Conservation (phyloP, 495 filamentous ascomycete species). For the Daldinia caldariorum region DNA sequence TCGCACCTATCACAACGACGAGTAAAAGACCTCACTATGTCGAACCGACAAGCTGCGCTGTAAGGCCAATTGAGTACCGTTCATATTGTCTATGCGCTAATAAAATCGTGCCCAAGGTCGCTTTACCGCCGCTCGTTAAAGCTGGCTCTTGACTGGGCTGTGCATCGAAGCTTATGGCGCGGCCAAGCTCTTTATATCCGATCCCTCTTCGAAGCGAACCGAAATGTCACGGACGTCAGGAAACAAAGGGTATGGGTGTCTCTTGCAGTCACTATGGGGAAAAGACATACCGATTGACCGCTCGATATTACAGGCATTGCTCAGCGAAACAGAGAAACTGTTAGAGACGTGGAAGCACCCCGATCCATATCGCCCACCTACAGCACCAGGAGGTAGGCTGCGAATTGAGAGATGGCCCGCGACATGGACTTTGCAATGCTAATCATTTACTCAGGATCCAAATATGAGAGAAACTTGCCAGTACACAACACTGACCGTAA, state of each 20-base stretch:
- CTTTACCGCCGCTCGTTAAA: conserved; percentile 94
- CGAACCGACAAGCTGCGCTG: conserved; percentile 58
- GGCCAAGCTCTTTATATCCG: conserved; percentile 96
- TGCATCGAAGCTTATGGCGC: conserved; percentile 90
- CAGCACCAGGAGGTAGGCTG: conserved; percentile 89
- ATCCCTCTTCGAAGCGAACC: conserved; percentile 94
- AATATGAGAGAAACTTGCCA: conserved; percentile 94
- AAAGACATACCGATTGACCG: background rate
- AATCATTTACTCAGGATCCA: conserved; percentile 73
- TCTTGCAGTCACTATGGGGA: background rate
- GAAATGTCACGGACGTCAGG: conserved; percentile 82
- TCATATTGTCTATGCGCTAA: conserved; percentile 24
- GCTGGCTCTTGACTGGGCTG: conserved; percentile 92
- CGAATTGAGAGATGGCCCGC: conserved; percentile 27
- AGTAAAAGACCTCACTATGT: conserved; percentile 52
- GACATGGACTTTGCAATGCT: conserved; percentile 6
- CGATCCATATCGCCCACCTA: conserved; percentile 87
- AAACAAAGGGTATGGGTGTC: conserved; percentile 76
- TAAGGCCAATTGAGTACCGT: conserved; percentile 47
- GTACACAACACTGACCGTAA: conserved; percentile 80
- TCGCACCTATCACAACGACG: conserved; percentile 15
- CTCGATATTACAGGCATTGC: conserved; percentile 66
- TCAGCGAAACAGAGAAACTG: conserved; percentile 86
- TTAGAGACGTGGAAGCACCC: conserved; percentile 97
- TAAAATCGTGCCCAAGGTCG: conserved; percentile 65